Evolutionary conservation across 192 early-diverging fungal species (phyloP).

Genomic region (Spinellus fusiger): DNA sequence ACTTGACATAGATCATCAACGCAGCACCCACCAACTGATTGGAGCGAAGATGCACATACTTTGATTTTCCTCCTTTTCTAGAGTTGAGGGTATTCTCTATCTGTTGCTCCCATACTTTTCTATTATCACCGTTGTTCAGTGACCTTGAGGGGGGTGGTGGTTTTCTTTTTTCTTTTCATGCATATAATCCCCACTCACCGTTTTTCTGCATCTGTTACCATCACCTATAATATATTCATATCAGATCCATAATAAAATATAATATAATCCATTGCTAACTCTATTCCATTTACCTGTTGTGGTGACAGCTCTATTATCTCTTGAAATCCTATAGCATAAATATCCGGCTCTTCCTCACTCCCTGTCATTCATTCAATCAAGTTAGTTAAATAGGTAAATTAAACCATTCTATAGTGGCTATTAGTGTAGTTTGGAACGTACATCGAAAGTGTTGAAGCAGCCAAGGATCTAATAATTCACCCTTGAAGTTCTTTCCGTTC

Average conservation of each 20-base stretch:
- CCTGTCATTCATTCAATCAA: neutral
- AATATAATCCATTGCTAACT: neutral
- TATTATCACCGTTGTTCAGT: neutral
- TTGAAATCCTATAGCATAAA: slow-evolving; percentile 88
- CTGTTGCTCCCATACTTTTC: slow-evolving; percentile 44
- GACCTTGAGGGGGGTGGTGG: neutral
- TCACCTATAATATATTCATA: slow-evolving; percentile 50
- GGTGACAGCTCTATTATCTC: slow-evolving; percentile 92
- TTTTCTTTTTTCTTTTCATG: no score
- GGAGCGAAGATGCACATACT: slow-evolving; percentile 79
- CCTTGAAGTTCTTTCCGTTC: slow-evolving; percentile 69
- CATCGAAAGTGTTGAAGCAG: slow-evolving; percentile 39
- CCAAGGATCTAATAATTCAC: slow-evolving; percentile 65
- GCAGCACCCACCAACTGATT: slow-evolving; percentile 88
- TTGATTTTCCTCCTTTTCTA: slow-evolving; percentile 20
- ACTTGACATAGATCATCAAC: slow-evolving; percentile 81
- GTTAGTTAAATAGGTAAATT: neutral
- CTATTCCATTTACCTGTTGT: slow-evolving; percentile 40
- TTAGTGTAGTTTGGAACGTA: slow-evolving; percentile 8
- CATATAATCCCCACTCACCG: slow-evolving; percentile 30
- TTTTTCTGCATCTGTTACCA: slow-evolving; percentile 58
- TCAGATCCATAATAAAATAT: slow-evolving; percentile 10
- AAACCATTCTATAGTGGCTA: neutral
- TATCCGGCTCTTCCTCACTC: slow-evolving; percentile 54
- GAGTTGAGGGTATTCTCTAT: slow-evolving; percentile 45